phyloP scores from a whole-genome alignment of 1,139 yeast genomes.

The Scheffersomyces parashehatae region DNA sequence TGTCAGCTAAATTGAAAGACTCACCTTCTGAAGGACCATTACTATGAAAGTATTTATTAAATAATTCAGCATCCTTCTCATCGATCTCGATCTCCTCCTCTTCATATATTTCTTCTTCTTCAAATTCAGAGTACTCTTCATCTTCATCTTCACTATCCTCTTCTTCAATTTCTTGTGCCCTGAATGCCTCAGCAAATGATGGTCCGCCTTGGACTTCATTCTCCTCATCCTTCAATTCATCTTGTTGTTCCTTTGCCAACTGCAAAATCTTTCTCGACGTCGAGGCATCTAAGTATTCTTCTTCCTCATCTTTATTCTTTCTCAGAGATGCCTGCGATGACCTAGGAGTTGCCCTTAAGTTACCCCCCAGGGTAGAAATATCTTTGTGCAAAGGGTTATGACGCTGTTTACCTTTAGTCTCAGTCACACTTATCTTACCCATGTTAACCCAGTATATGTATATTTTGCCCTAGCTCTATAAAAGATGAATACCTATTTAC shows the following conservation, averaged over 20 bases:
- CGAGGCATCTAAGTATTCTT: conserved; percentile 74
- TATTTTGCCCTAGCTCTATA: not conserved
- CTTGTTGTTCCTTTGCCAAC: conserved; percentile 89
- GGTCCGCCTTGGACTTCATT: conserved; percentile 17
- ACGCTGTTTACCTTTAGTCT: conserved; percentile 49
- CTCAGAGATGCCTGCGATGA: conserved; percentile 15
- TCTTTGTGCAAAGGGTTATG: conserved; percentile 84
- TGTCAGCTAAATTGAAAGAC: conserved; percentile 79
- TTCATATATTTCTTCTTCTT: conserved; percentile 40
- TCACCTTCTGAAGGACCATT: conserved; percentile 33
- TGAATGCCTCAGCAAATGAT: conserved; percentile 25
- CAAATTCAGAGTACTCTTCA: conserved; percentile 55
- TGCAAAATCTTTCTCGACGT: conserved; percentile 83
- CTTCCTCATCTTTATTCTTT: conserved; percentile 46
- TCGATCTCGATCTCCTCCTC: conserved; percentile 65
- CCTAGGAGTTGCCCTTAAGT: conserved; percentile 49
- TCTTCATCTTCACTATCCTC: conserved; percentile 38
- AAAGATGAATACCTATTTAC: too few species aligned
- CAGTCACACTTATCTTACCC: conserved; percentile 64
- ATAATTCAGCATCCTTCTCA: conserved; percentile 69
- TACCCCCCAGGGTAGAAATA: conserved; percentile 71
- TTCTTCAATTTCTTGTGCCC: conserved; percentile 24
- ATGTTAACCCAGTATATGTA: conserved; percentile 27
- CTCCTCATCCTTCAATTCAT: conserved; percentile 75
- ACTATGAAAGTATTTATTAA: conserved; percentile 60